Evolutionary conservation across 179 eudicot genomes (phyloP).

Genomic region (Beta corolliflora): DNA sequence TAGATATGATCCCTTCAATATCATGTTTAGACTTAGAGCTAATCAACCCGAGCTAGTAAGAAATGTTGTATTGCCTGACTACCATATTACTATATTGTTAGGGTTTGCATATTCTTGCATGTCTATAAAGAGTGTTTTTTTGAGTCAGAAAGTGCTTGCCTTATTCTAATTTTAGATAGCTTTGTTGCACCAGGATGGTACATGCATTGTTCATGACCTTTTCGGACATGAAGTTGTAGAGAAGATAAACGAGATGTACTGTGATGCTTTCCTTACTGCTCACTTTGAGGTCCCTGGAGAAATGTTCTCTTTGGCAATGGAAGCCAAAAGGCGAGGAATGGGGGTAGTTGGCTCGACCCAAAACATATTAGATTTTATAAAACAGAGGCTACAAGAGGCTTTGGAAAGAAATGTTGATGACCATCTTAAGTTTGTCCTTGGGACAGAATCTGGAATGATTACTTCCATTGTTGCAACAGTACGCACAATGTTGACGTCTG

Average conservation of each 20-base stretch:
- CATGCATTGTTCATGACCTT: slow-evolving; percentile 96
- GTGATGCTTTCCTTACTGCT: slow-evolving; percentile 90
- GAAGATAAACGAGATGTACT: slow-evolving; percentile 81
- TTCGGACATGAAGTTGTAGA: slow-evolving; percentile 92
- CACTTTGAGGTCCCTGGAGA: slow-evolving; percentile 99
- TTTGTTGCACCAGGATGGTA: slow-evolving; percentile 62
- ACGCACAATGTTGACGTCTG: slow-evolving; percentile 51
- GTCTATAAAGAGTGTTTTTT: background rate
- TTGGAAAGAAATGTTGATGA: slow-evolving; percentile 78
- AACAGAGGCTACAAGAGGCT: slow-evolving; percentile 70
- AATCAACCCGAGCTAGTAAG: background rate
- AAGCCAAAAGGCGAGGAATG: slow-evolving; percentile 94
- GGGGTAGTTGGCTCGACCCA: slow-evolving; percentile 98
- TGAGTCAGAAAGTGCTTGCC: background rate
- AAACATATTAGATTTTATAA: slow-evolving; percentile 87
- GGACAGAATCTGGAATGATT: slow-evolving; percentile 99
- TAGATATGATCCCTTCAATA: background rate
- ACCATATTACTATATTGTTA: background rate
- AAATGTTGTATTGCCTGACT: background rate
- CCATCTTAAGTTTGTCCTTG: slow-evolving; percentile 88
- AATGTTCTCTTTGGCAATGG: slow-evolving; percentile 97
- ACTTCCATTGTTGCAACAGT: slow-evolving; percentile 86
- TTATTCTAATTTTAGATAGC: background rate
- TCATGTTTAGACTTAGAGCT: background rate
- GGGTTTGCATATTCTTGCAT: background rate